Conservation (phyloP, 768 basidiomycete species). For the Tephrocybe rancida region DNA sequence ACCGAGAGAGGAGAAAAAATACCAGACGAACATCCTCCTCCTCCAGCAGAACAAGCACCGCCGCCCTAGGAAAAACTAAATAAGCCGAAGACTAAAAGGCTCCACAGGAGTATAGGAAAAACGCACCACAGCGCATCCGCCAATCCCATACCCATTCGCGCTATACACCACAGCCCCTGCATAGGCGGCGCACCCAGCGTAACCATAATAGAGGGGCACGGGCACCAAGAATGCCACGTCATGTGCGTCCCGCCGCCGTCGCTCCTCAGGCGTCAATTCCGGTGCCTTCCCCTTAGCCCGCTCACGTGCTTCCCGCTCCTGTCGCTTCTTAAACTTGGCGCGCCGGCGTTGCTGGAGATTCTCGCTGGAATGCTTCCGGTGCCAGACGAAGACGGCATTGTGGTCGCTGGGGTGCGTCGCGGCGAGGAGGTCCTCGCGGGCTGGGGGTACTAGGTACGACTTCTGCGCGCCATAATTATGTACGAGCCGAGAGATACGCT, state of each 20-base stretch:
- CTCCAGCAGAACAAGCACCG: constrained; percentile 1
- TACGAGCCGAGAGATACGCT: constrained; percentile 41
- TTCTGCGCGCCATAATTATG: constrained; percentile 15
- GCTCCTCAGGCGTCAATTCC: constrained; percentile 6
- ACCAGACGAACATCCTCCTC: constrained; percentile 4
- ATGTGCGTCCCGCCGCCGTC: constrained; percentile 19
- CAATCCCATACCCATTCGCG: constrained; percentile 21
- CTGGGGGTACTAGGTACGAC: constrained; percentile 32
- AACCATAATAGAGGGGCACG: constrained; percentile 30
- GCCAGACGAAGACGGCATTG: constrained; percentile 42
- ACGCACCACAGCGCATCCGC: constrained; percentile 29
- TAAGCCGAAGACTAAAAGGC: background rate
- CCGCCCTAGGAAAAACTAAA: background rate
- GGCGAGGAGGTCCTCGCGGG: constrained; percentile 37
- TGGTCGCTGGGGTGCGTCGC: constrained; percentile 62
- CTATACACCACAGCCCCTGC: constrained; percentile 9
- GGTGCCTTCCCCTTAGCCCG: constrained; percentile 18
- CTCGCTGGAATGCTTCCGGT: constrained; percentile 24
- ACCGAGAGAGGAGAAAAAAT: background rate
- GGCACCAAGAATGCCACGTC: constrained; percentile 39
- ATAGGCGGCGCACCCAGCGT: constrained; percentile 4
- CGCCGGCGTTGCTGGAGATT: constrained; percentile 20
- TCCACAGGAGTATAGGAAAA: background rate
- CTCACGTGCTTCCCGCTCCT: constrained; percentile 24
- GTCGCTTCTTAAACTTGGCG: constrained; percentile 26